Evolutionary conservation across 352 stramenopile genomes (phyloP), one percentile per base, ranked within the genome.

Genomic region (Peronospora destructor): DNA sequence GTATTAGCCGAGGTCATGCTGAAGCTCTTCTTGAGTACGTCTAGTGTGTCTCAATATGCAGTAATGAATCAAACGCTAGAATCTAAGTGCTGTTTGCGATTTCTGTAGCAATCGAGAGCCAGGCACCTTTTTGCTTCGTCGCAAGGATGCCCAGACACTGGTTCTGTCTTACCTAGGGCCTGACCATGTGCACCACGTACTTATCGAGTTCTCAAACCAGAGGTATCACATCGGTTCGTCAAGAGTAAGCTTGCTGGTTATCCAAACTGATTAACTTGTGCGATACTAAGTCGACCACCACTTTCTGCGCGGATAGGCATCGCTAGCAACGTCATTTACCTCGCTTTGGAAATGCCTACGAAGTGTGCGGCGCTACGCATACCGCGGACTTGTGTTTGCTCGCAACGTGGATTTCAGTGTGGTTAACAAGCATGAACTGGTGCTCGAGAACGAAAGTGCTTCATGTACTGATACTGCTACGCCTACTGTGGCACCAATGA

Each of bases 91-190:
- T 25, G 16, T 17, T 44, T 43, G 19, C 30, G 11, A 13, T 47
- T 29, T 29, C 4, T 33, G 8, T 25, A 74, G 65, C 44, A 66
- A 66, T 34, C 79, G 78, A 33, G 79, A 84, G 19, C 61, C 71
- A 74, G 79, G 82, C 6, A 86, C 79, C 6, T 93, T 93, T 36
- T 49, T 93, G 23, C 46, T 93, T 45, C 79, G 82, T 9, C 75
- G 82, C 16, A 93, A 93, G 39, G 79, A 93, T 52, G 71, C 79
- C 1, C 76, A 82, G 41, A 93, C 82, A 32, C 50, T 93, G 17
- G 71, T 93, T 36, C 59, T 93, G n/a, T 93, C 82, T 37, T 93
- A 93, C 30, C 49, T 85, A 7, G 77, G 80, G 0, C 36, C 54
- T 0, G 54, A 64, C 6, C 73, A 93, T 33, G 64, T 87, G n/a